These are phyloP conservation scores for Telopea speciosissima DNA, from an alignment of 177 flowering plant genomes.

Conservation along the genomic window DNA sequence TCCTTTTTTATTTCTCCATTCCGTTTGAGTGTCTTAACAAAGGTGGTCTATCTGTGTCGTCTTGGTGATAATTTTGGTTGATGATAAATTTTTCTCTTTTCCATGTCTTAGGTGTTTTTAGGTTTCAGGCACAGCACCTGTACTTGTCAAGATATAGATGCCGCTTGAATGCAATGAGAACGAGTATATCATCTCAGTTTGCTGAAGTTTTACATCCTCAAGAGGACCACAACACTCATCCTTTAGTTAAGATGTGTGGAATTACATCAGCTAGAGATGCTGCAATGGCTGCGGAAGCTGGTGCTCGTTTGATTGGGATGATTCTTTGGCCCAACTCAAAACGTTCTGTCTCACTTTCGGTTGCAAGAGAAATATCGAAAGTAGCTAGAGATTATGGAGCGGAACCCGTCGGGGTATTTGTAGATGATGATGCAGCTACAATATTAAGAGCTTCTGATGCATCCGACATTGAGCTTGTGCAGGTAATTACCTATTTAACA, in stretches of 20 bases:
- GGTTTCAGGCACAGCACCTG: not conserved
- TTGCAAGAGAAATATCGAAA: slow-evolving; percentile 80
- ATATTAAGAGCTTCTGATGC: slow-evolving; percentile 56
- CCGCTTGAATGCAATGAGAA: slow-evolving; percentile 2
- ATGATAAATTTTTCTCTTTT: not conserved
- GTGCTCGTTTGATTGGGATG: slow-evolving; percentile 64
- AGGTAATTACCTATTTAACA: slow-evolving; percentile 35
- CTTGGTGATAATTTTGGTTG: not conserved
- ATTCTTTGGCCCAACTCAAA: slow-evolving; percentile 94
- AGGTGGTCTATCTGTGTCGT: not conserved
- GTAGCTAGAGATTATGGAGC: slow-evolving; percentile 73
- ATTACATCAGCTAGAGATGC: slow-evolving; percentile 1
- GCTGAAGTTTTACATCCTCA: slow-evolving; percentile 6
- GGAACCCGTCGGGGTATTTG: slow-evolving; percentile 92
- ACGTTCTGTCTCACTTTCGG: slow-evolving; percentile 67
- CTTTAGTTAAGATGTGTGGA: slow-evolving; percentile 69
- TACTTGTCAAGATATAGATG: not conserved
- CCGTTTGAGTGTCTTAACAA: too few species aligned
- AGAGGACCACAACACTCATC: slow-evolving; percentile 23
- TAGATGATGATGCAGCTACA: slow-evolving; percentile 77
- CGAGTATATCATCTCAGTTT: slow-evolving; percentile 6
- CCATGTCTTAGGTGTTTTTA: not conserved
- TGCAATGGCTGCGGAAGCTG: not conserved
- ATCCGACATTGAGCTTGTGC: slow-evolving; percentile 71
- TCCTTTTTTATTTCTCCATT: too few species aligned